These are phyloP conservation scores for Abrus pulchellus DNA, from an alignment of 306 rosid genomes.

Conservation along the genomic window DNA sequence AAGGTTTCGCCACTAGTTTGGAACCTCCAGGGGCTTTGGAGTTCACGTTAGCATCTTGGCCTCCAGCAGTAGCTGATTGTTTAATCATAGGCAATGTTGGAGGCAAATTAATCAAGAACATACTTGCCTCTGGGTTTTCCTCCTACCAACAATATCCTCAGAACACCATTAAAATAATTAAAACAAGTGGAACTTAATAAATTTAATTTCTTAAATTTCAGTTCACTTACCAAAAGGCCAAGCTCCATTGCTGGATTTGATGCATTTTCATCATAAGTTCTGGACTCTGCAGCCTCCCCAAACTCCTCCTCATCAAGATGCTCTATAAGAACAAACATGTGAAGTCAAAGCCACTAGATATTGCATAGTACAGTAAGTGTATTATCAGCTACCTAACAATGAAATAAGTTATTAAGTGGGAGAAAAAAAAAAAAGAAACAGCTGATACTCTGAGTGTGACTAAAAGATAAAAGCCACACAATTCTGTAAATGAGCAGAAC, in stretches of 20 bases:
- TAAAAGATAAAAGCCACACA: neutral
- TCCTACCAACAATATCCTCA: conserved; percentile 64
- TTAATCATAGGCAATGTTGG: conserved; percentile 59
- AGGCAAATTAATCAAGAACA: conserved; percentile 75
- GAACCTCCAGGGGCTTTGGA: conserved; percentile 43
- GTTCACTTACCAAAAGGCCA: conserved; percentile 70
- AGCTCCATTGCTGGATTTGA: conserved; percentile 65
- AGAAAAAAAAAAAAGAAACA: conserved; percentile 1
- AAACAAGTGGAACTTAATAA: conserved; percentile 21
- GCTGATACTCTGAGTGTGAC: conserved; percentile 17
- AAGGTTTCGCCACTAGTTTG: conserved; percentile 41
- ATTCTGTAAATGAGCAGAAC: conserved; percentile 6
- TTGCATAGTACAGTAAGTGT: conserved; percentile 15
- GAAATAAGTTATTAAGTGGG: conserved; percentile 25
- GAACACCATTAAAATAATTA: conserved; percentile 32
- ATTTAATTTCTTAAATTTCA: conserved; percentile 5
- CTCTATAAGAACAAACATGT: conserved; percentile 54
- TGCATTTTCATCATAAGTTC: conserved; percentile 63
- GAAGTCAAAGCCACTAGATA: conserved; percentile 24
- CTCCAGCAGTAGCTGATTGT: conserved; percentile 46
- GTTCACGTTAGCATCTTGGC: conserved; percentile 47
- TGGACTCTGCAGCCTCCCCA: conserved; percentile 62
- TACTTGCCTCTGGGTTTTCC: conserved; percentile 69
- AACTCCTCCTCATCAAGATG: conserved; percentile 78
- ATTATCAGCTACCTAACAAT: conserved; percentile 24